A percentile compares a stretch with the other conserved stretches of the same genome.
These are phyloP conservation scores for Spirogloea muscicola DNA, from an alignment of 139 green algal species.

Conservation along the genomic window DNA sequence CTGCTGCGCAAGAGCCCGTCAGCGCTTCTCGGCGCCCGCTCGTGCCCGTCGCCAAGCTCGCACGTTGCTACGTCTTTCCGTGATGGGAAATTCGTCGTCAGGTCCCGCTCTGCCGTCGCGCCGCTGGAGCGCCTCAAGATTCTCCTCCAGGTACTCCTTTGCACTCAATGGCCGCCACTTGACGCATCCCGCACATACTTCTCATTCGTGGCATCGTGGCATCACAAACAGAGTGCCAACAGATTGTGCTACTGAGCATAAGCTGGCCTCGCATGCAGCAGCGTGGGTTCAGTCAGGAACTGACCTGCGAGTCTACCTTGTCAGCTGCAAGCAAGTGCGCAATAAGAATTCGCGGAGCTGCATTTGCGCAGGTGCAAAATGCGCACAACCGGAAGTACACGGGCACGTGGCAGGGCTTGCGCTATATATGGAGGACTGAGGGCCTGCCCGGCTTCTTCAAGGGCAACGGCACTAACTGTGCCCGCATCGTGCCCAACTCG, in stretches of 20 bases:
- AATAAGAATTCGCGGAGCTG: not conserved
- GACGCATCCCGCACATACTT: too few species aligned
- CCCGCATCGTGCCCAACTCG: constrained; percentile 95
- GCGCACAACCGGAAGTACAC: constrained; percentile 77
- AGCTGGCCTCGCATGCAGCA: not conserved
- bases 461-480: constrained; percentile 97
- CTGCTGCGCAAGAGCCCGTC: not conserved
- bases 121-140: constrained; percentile 97
- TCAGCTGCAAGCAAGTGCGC: not conserved
- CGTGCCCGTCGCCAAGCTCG: not conserved
- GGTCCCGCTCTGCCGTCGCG: constrained; percentile 94
- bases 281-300: not conserved
- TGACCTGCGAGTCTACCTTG: not conserved
- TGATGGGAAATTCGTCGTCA: constrained; percentile 30
- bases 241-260: not conserved
- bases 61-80: not conserved
- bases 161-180: not conserved
- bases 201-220: constrained; percentile 4
- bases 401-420: constrained; percentile 60
- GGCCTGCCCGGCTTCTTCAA: constrained; percentile 89
- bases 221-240: not conserved
- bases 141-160: constrained; percentile 64
- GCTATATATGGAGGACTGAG: constrained; percentile 75
- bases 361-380: constrained; percentile 84
- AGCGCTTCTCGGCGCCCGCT: not conserved